These are phyloP conservation scores for Isoetes engelmannii DNA, from an alignment of 83 land plant genomes.

Conservation along the genomic window DNA sequence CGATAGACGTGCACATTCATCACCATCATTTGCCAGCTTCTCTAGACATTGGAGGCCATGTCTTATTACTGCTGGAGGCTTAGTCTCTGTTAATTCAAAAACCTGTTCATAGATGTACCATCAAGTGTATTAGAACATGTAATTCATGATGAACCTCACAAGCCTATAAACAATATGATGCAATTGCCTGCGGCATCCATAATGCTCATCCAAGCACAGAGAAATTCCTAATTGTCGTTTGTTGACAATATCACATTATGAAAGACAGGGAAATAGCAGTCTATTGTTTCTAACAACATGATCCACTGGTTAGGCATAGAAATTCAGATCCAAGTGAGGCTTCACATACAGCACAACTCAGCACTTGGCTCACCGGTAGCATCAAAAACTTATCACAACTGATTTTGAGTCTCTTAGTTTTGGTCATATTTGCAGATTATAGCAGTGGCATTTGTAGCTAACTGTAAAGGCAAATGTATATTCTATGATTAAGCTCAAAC, in stretches of 20 bases:
- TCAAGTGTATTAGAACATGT: neutral
- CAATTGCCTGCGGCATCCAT: neutral
- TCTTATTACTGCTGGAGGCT: slow-evolving; percentile 67
- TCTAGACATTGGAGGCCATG: slow-evolving; percentile 86
- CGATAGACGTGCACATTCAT: slow-evolving; percentile 61
- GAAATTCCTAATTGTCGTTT: neutral
- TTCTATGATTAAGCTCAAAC: too few species aligned
- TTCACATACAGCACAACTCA: too few species aligned
- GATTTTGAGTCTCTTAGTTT: too few species aligned
- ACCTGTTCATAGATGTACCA: slow-evolving; percentile 43
- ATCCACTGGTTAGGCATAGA: too few species aligned
- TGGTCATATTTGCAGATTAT: too few species aligned
- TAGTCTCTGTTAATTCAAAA: slow-evolving; percentile 61
- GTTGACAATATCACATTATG: neutral
- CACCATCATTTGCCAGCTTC: slow-evolving; percentile 59
- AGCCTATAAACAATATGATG: neutral
- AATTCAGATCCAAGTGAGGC: too few species aligned
- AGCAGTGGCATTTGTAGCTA: too few species aligned
- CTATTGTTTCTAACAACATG: too few species aligned
- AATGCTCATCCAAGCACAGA: neutral
- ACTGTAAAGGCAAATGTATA: too few species aligned
- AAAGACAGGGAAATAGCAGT: neutral
- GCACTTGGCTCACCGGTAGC: too few species aligned
- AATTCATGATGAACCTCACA: neutral
- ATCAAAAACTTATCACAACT: too few species aligned